These are phyloP conservation scores for Chalciporus chontae DNA, from an alignment of 768 basidiomycete species.

Conservation along the genomic window DNA sequence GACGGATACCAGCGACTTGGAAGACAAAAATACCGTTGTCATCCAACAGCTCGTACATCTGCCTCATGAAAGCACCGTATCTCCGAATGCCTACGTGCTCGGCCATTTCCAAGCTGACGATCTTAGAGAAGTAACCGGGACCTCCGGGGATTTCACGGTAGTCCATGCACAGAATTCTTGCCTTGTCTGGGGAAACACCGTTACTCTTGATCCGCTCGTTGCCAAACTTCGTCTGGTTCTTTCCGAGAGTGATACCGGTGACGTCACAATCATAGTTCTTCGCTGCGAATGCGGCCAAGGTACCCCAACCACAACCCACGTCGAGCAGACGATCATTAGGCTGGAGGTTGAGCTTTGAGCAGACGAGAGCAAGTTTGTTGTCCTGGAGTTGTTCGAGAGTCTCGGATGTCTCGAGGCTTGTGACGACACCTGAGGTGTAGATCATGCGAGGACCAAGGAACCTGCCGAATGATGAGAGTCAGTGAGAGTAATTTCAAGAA, in stretches of 20 bases:
- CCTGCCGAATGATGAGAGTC: conserved; percentile 36
- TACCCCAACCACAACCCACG: conserved; percentile 96
- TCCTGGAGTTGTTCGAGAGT: conserved; percentile 94
- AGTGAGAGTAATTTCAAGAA: background rate
- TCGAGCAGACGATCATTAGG: conserved; percentile 82
- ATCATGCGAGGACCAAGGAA: conserved; percentile 96
- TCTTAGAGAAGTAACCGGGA: conserved; percentile 81
- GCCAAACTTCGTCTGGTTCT: conserved; percentile 91
- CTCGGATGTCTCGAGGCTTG: conserved; percentile 65
- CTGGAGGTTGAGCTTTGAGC: conserved; percentile 88
- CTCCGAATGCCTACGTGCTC: conserved; percentile 98
- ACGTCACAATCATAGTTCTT: conserved; percentile 98
- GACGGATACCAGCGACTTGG: conserved; percentile 96
- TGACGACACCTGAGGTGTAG: conserved; percentile 91
- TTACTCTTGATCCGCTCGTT: conserved; percentile 83
- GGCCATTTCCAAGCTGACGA: conserved; percentile 96
- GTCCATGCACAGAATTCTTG: conserved; percentile 89
- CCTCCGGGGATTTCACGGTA: conserved; percentile 86
- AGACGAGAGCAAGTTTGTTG: conserved; percentile 95
- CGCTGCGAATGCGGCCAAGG: conserved; percentile 88
- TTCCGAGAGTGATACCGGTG: conserved; percentile 90
- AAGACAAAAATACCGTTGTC: conserved; percentile 94
- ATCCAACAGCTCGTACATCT: conserved; percentile 90
- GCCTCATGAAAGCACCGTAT: conserved; percentile 82
- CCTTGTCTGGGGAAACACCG: conserved; percentile 66